These are phyloP conservation scores for Epichloe gansuensis DNA, from an alignment of 2,329 filamentous ascomycete species.

Conservation along the genomic window DNA sequence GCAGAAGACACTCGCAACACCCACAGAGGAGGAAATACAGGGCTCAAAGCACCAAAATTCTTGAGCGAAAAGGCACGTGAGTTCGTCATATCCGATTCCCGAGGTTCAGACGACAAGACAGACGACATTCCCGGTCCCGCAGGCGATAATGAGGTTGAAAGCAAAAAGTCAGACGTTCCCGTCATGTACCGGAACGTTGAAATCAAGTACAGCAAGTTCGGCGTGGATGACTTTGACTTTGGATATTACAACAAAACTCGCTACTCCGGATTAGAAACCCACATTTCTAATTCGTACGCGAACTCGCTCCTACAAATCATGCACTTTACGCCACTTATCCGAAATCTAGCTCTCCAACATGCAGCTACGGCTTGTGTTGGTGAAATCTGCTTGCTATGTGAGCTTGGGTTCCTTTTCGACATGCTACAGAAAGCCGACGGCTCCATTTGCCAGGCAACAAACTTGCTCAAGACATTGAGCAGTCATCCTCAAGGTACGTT, in stretches of 20 bases:
- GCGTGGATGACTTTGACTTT: constrained; percentile 99
- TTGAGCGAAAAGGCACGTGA: constrained; percentile 85
- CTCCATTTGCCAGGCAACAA: constrained; percentile 91
- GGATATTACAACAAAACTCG: constrained; percentile 89
- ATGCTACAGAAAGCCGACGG: constrained; percentile 96
- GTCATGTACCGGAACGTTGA: constrained; percentile 88
- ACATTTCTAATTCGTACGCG: constrained; percentile 93
- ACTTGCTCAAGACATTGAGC: constrained; percentile 81
- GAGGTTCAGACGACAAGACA: constrained; percentile 28
- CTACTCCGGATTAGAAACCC: constrained; percentile 87
- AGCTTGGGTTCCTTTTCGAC: constrained; percentile 90
- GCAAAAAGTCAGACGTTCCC: constrained; percentile 69
- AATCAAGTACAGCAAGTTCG: constrained; percentile 98
- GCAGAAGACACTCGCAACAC: constrained; percentile 60
- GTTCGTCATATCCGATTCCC: constrained; percentile 33
- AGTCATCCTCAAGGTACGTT: constrained; percentile 59
- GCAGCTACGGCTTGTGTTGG: constrained; percentile 73
- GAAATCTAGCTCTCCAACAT: constrained; percentile 81
- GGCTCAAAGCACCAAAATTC: constrained; percentile 71
- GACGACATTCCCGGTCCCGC: constrained; percentile 54
- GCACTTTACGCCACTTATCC: constrained; percentile 76
- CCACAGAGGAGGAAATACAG: constrained; percentile 47
- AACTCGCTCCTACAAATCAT: constrained; percentile 86
- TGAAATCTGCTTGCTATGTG: constrained; percentile 80
- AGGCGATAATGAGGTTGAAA: constrained; percentile 58